Evolutionary conservation across 768 basidiomycete genomes (phyloP), one percentile per base, ranked within the genome.

Genomic region (Thelephora aurantiotincta): DNA sequence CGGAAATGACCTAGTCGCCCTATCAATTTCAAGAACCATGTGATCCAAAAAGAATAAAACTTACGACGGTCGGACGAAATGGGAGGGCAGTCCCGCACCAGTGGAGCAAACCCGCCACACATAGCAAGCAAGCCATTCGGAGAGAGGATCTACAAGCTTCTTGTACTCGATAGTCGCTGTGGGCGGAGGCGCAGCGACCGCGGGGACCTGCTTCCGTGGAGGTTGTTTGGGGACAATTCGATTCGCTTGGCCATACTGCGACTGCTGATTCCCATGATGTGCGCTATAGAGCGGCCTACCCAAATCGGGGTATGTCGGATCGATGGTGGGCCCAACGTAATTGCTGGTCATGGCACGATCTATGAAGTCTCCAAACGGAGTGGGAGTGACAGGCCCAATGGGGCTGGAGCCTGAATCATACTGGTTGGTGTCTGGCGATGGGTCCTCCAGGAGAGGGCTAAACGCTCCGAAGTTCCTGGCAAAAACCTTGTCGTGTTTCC

Each of bases 61-160:
- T 56, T 67, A 87, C 85, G 61, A 65, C 42, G 75, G 65, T 50
- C 67, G 69, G 5, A 72, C 67, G 54, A 80, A 78, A 33, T 61
- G 57, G 7, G 70, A 55, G 3, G 80, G 75, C 45, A 86, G 64
- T 54, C 73, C 72, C 48, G 78, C 68, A 41, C 75, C 78, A n/a
- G 79, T 81, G 13, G 80, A 82, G 59, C 85, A 86, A 41, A 78
- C 77, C 60, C 82, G 85, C 86, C 86, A 89, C 13, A 86, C 77
- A 57, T 82, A 89, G 45, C 70, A 71, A 37, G 82, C 80, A 19
- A 87, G 65, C 86, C 86, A 89, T 49, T 82, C 80, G 3, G 86
- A 74, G 51, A 89, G 67, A 14, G 85, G 84, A 46, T 85, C 82
- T 0, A 81, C 75, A 9, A 88, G 68, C 56, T 77, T 82, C 68